Conservation (phyloP, 768 basidiomycete species). For the Mycena olivaceomarginata region DNA sequence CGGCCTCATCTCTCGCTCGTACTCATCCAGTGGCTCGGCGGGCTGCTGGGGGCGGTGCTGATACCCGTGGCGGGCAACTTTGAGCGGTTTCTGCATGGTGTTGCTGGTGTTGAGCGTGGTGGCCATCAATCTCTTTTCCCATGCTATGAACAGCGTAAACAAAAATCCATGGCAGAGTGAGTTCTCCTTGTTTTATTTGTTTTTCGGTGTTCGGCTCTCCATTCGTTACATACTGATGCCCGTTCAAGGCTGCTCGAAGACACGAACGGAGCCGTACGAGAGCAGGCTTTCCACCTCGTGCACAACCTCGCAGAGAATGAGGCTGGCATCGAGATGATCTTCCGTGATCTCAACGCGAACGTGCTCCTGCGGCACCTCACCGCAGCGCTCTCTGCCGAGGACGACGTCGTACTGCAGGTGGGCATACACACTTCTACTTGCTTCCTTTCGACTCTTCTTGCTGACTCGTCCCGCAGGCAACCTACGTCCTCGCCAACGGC, state of each 20-base stretch:
- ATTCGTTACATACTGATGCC: not conserved
- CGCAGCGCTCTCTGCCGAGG: constrained; percentile 67
- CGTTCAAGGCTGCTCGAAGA: constrained; percentile 73
- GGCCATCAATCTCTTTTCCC: no score
- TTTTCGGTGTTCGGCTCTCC: not conserved
- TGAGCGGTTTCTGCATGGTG: no score
- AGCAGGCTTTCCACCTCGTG: constrained; percentile 82
- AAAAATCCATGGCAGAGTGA: constrained; percentile 77
- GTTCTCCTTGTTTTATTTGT: constrained; percentile 46
- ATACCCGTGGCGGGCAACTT: no score
- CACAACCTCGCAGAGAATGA: constrained; percentile 82
- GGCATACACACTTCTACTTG: not conserved
- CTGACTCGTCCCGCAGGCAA: constrained; percentile 58
- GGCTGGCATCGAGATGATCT: constrained; percentile 78
- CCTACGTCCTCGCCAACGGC: constrained; percentile 79
- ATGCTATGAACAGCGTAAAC: no score
- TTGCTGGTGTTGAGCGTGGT: no score
- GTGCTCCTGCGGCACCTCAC: constrained; percentile 68
- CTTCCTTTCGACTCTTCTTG: constrained; percentile 21
- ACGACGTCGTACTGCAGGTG: constrained; percentile 74
- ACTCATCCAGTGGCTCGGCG: no score
- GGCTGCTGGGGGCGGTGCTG: no score
- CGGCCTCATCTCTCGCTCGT: no score
- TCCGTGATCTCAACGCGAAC: constrained; percentile 70
- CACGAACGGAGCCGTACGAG: constrained; percentile 73